phyloP scores from a whole-genome alignment of 768 basidiomycete species.

The Lactarius tabidus region DNA sequence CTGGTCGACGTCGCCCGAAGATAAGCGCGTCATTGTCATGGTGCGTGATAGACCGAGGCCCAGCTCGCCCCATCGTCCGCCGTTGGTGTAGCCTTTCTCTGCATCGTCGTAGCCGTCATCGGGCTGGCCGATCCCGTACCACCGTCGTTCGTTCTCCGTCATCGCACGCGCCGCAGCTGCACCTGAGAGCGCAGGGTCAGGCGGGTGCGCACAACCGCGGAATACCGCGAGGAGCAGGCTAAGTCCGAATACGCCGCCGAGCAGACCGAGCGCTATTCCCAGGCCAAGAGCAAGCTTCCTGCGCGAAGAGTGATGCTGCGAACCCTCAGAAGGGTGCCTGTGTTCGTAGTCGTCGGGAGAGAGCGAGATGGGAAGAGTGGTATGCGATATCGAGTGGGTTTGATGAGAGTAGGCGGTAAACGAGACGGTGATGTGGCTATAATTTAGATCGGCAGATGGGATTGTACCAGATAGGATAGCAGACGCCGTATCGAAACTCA shows the following conservation, averaged over 20 bases:
- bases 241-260: conserved; percentile 56
- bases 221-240: conserved; percentile 52
- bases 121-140: conserved; percentile 53
- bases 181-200: conserved; percentile 57
- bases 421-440: conserved; percentile 44
- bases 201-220: conserved; percentile 51
- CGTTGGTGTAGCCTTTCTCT: conserved; percentile 33
- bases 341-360: conserved; percentile 38
- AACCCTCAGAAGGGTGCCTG: conserved; percentile 33
- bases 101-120: conserved; percentile 9
- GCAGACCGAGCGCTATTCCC: conserved; percentile 54
- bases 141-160: conserved; percentile 62
- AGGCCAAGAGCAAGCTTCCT: conserved; percentile 53
- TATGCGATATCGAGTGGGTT: conserved; percentile 70
- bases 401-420: conserved; percentile 65
- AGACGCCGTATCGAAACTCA: conserved; percentile 47
- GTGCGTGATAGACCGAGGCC: conserved; percentile 51
- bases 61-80: conserved; percentile 33
- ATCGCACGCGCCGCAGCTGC: conserved; percentile 55
- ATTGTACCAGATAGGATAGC: conserved; percentile 53
- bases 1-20: conserved; percentile 21
- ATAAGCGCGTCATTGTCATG: conserved; percentile 30
- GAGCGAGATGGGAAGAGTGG: conserved; percentile 50
- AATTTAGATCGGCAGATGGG: conserved; percentile 30
- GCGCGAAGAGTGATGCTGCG: conserved; percentile 43